Conservation (phyloP, 345 rosid genomes). For the Salix udensis region DNA sequence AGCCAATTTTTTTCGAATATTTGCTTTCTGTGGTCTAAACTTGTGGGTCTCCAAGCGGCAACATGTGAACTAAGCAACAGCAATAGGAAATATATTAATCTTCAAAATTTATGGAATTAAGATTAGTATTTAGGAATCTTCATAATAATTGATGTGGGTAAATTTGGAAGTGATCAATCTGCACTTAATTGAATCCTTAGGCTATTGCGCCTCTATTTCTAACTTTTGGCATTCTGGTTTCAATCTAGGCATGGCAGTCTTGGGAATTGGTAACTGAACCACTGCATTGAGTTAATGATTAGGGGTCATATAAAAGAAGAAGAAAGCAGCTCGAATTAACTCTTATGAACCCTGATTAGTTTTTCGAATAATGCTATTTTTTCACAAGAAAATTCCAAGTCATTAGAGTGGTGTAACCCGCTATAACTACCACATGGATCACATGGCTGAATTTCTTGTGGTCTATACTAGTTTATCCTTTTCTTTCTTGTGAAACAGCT, state of each 20-base stretch:
- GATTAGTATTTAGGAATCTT: too few relatives aligned
- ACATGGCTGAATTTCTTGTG: not conserved
- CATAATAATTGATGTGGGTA: not conserved
- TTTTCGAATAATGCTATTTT: not conserved
- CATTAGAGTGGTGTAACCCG: not conserved
- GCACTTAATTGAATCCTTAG: not conserved
- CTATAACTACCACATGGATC: not conserved
- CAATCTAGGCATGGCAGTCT: not conserved
- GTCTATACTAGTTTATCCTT: not conserved
- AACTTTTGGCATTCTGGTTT: not conserved
- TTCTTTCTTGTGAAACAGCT: not conserved
- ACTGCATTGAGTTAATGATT: not conserved
- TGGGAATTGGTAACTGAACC: not conserved
- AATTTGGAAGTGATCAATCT: not conserved
- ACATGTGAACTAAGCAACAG: not conserved
- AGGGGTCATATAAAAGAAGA: not conserved
- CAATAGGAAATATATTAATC: not conserved
- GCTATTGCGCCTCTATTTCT: not conserved
- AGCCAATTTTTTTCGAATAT: not conserved
- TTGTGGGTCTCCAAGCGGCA: not conserved
- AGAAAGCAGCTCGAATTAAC: not conserved
- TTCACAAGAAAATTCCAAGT: not conserved
- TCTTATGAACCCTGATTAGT: not conserved
- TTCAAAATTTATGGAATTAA: not conserved
- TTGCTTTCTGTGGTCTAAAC: not conserved